Conservation (phyloP, 73 alveolate species). For the Breviolum minutum region DNA sequence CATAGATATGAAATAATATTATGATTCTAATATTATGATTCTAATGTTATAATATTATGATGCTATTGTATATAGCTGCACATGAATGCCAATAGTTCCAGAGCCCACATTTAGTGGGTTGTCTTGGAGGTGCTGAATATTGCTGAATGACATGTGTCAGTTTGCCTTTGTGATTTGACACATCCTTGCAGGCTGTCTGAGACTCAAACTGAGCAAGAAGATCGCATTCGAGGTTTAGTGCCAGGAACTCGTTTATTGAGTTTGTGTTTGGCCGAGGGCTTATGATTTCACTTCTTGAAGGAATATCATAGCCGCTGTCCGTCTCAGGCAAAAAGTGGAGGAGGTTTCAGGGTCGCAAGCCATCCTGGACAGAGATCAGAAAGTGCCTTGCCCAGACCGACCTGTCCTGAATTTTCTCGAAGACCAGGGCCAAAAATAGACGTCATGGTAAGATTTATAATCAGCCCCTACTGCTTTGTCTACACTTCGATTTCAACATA, state of each 20-base stretch:
- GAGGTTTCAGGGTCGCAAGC: slow-evolving; percentile 1
- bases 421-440: neutral
- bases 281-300: neutral
- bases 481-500: too few relatives aligned
- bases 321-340: slow-evolving; percentile 25
- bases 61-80: too few relatives aligned
- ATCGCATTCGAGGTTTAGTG: slow-evolving; percentile 15
- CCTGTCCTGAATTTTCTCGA: neutral
- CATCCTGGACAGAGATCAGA: slow-evolving; percentile 39
- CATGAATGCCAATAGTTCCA: too few relatives aligned
- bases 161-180: neutral
- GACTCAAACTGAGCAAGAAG: slow-evolving; percentile 15
- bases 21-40: too few relatives aligned
- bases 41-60: too few relatives aligned
- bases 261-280: neutral
- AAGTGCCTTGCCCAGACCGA: neutral
- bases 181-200: slow-evolving; percentile 15
- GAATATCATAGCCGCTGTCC: neutral
- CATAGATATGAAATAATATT: too few relatives aligned
- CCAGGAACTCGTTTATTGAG: neutral
- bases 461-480: too few relatives aligned
- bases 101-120: too few relatives aligned
- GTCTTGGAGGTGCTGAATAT: neutral
- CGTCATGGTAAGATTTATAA: too few relatives aligned
- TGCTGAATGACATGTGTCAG: neutral